Conservation (phyloP, 176 grass and related monocot genomes). For the Paspalum notatum region DNA sequence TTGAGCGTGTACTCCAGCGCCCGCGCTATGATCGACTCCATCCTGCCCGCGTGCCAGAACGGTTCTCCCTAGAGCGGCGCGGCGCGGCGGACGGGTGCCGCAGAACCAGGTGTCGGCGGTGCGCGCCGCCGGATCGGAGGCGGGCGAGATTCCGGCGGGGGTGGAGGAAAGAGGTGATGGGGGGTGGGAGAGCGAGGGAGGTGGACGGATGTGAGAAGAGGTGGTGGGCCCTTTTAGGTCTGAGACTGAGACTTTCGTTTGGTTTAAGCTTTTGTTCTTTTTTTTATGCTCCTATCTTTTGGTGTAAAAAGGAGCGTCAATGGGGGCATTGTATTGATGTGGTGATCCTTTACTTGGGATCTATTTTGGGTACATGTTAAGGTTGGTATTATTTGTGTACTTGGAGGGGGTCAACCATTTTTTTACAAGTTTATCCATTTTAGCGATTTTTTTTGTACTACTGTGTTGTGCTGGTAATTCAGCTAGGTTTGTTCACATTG, state of each 20-base stretch:
- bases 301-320: not conserved
- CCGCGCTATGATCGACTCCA: conserved; percentile 99
- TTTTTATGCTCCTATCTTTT: not conserved
- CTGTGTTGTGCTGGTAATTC: not conserved
- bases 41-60: conserved; percentile 43
- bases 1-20: conserved; percentile 99
- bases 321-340: not conserved
- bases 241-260: conserved; percentile 42
- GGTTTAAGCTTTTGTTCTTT: conserved; percentile 27
- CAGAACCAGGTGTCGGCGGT: not conserved
- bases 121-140: conserved; percentile 48
- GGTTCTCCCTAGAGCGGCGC: not conserved
- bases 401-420: not conserved
- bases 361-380: conserved; percentile 26
- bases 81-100: too few species aligned
- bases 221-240: conserved; percentile 46
- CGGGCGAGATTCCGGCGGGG: conserved; percentile 52
- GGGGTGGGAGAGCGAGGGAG: not conserved
- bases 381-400: conserved; percentile 13
- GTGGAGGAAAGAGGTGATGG: not conserved
- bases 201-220: conserved; percentile 30
- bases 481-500: not conserved
- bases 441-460: not conserved
- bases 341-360: conserved; percentile 36
- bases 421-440: not conserved